Evolutionary conservation across 768 basidiomycete genomes (phyloP), one percentile per base, ranked within the genome.

Genomic region (Boletus tylopilopsis): DNA sequence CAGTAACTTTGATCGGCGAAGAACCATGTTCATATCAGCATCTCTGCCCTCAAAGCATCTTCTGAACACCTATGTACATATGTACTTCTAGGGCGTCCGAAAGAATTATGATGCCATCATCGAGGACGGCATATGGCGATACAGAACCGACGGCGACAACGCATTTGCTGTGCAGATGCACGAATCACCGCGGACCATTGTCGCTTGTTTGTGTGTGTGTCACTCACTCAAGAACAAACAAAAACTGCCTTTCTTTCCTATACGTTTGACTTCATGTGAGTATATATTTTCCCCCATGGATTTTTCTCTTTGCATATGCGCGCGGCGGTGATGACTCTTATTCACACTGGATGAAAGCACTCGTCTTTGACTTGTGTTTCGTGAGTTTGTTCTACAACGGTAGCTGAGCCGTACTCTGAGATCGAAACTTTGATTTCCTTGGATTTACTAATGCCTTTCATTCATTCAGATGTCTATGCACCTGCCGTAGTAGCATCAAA

Each of bases 331-430:
- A 83, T 83, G 79, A 76, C 73, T 74, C 71, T 44, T 70, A 84
- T 87, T 84, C 83, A 84, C 82, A 86, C 84, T 86, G 81, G 81
- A 79, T 71, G 84, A 88, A 78, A 71, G 64, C 66, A 66, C 67
- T 59, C 63, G 58, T 64, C 66, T 69, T 45, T 51, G 66, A 59
- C 67, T 68, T 66, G 62, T 67, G 71, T 65, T 74, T 75, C 47
- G 62, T 81, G 83, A 82, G 64, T 74, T 67, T 44, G 59, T 74
- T 79, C 83, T 87, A 88, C 86, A 87, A 88, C 85, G 86, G 85
- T 88, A 88, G 76, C 85, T 88, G 85, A 88, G 69, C 74, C 67
- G 60, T 55, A 56, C 35, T 49, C 47, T 51, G 15, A 7, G 33
- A 16, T 56, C 53, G 29, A 35, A 39, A 41, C 37, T 39, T 24